A percentile compares a stretch with the other conserved stretches of the same genome.
phyloP scores from a whole-genome alignment of 2,329 filamentous ascomycete species.

The Gyromitra esculenta region DNA sequence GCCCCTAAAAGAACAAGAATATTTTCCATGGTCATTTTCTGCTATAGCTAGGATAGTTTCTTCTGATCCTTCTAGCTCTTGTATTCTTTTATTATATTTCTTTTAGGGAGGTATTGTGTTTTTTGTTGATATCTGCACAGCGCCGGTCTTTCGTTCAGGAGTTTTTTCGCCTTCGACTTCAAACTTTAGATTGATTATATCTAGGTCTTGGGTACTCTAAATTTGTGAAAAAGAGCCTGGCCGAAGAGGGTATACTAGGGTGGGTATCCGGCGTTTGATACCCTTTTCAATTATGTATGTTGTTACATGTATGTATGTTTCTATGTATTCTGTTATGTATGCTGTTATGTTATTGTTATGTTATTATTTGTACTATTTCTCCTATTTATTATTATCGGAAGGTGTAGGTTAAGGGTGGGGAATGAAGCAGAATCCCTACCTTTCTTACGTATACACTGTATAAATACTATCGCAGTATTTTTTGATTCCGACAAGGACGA shows the following conservation, averaged over 20 bases:
- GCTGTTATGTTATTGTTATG: background rate
- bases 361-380: background rate
- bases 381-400: constrained; percentile 2
- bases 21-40: constrained; percentile 14
- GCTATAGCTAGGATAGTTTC: constrained; percentile 28
- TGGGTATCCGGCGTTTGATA: constrained; percentile 14
- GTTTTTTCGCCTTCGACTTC: constrained; percentile 20
- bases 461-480: background rate
- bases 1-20: background rate
- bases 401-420: background rate
- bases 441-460: constrained; percentile 2
- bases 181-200: constrained; percentile 27
- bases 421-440: background rate
- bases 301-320: background rate
- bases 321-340: too few relatives aligned
- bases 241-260: background rate
- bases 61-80: constrained; percentile 24
- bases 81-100: background rate
- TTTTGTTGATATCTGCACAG: constrained; percentile 25
- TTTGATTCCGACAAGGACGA: background rate
- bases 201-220: background rate
- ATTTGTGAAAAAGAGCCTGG: background rate
- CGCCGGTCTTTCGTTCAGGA: constrained; percentile 13
- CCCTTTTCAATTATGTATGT: constrained; percentile 11
- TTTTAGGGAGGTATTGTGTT: constrained; percentile 21